Base-by-base conservation (phyloP, 805 yeast species). In the Candida silvicultrix region DNA sequence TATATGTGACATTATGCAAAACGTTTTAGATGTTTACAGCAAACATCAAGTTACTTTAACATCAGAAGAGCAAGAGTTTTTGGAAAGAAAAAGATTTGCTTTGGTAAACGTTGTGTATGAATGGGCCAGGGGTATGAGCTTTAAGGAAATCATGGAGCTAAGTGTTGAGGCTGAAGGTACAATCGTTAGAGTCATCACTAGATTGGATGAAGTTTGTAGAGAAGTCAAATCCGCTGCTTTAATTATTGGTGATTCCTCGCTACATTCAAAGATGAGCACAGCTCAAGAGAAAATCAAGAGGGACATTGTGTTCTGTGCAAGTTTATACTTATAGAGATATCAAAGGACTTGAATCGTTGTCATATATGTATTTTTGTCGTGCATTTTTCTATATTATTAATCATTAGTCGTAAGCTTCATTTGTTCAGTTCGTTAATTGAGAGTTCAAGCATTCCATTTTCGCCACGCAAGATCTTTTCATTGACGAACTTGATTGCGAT, bases 231-330 rank as follows among this genome's bases (percentile, higher is more conserved):
- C 87, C 45, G 97, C 98, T 4, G 89, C 98, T 2, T 74, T 92
- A 54, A 89, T 94, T 56, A 87, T 94, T 59, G 99, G 99, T 45
- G 97, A 94, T 64, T 81, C 95, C 7, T 77, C 78, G n/a, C 74
- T 94, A 51, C 95, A 89, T 64, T 73, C 87, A 41, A 92, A 92
- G 65, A 89, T 94, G 94, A 74, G 80, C 19, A 84, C 80, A 45
- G 97, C 97, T 0, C 98, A 92, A 66, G 98, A 94, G 61, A 79
- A 81, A 64, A 94, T 94, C 62, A 92, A 92, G 67, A 80, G 99
- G 57, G 99, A 94, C 63, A 94, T 94, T 55, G 98, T 94, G 0
- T 94, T 94, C 67, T 94, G 98, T 63, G 97, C 98, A 4, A 86
- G 96, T 47, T 75, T 94, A 49, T 94, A 94, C 62, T 69, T 92